Evolutionary conservation across 1,284 basidiomycete species (phyloP).

Genomic region (Naganishia sp.): DNA sequence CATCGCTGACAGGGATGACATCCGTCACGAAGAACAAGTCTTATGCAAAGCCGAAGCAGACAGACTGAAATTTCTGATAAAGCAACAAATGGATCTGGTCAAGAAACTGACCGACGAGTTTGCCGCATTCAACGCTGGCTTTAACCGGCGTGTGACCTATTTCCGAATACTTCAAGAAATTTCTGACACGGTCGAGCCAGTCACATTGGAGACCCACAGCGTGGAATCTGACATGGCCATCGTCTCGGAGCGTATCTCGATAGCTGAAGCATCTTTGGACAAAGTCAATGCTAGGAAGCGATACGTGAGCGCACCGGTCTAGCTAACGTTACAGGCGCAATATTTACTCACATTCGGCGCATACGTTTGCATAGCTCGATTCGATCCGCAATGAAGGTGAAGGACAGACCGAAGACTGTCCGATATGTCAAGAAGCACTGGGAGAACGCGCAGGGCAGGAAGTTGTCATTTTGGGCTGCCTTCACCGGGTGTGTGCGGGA

Average conservation of each 20-base stretch:
- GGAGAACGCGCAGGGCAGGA: slow-evolving; percentile 13
- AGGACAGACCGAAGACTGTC: slow-evolving; percentile 20
- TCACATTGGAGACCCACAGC: slow-evolving; percentile 2
- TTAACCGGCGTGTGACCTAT: slow-evolving; percentile 49
- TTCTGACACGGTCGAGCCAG: slow-evolving; percentile 44
- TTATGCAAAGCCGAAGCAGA: slow-evolving; percentile 16
- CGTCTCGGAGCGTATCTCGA: not conserved
- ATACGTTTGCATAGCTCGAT: not conserved
- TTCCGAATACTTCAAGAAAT: slow-evolving; percentile 51
- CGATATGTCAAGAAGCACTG: slow-evolving; percentile 17
- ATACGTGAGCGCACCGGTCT: slow-evolving; percentile 1
- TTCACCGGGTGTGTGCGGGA: slow-evolving; percentile 8
- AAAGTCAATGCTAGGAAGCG: slow-evolving; percentile 17
- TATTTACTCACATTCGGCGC: not conserved
- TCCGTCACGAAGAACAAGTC: slow-evolving; percentile 2
- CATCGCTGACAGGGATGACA: not conserved
- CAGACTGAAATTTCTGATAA: slow-evolving; percentile 6
- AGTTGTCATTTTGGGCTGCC: slow-evolving; percentile 14
- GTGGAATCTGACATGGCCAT: slow-evolving; percentile 18
- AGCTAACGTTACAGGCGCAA: not conserved
- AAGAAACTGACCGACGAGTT: slow-evolving; percentile 49
- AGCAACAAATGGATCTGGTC: slow-evolving; percentile 36
- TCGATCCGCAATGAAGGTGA: slow-evolving; percentile 20
- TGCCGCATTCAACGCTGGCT: slow-evolving; percentile 45
- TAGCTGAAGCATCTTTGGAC: slow-evolving; percentile 11